These are phyloP conservation scores for Quambalaria eucalypti DNA, from an alignment of 1,284 basidiomycete species.

Conservation along the genomic window DNA sequence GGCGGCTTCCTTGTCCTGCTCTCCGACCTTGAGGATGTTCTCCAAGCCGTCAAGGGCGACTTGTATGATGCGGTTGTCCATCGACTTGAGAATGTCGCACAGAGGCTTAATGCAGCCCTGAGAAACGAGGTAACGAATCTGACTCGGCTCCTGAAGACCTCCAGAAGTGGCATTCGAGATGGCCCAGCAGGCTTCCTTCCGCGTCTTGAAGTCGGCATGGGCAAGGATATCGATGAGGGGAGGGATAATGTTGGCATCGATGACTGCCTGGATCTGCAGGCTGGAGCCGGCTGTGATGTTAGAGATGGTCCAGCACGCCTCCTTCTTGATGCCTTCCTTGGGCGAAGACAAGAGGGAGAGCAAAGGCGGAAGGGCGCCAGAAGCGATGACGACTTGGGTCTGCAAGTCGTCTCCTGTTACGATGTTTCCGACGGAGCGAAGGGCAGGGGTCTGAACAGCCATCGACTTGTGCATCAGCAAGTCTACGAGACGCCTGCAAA, in stretches of 20 bases:
- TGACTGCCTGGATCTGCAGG: slow-evolving; percentile 80
- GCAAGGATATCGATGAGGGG: slow-evolving; percentile 96
- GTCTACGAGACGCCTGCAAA: slow-evolving; percentile 93
- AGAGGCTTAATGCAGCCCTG: slow-evolving; percentile 98
- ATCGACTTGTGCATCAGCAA: slow-evolving; percentile 91
- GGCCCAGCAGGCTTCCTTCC: slow-evolving; percentile 99
- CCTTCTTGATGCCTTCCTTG: slow-evolving; percentile 85
- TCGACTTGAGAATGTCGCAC: slow-evolving; percentile 87
- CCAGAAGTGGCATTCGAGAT: slow-evolving; percentile 98
- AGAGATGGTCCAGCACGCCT: slow-evolving; percentile 99
- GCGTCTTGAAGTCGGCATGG: slow-evolving; percentile 97
- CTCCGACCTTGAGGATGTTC: slow-evolving; percentile 96
- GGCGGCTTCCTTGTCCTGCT: slow-evolving; percentile 78
- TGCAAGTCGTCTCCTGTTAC: slow-evolving; percentile 98
- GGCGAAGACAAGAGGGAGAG: slow-evolving; percentile 84
- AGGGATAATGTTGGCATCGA: slow-evolving; percentile 72
- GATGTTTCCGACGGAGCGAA: slow-evolving; percentile 96
- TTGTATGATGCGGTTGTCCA: slow-evolving; percentile 99
- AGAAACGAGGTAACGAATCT: slow-evolving; percentile 94
- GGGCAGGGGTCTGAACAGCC: slow-evolving; percentile 94
- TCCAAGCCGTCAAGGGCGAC: slow-evolving; percentile 93
- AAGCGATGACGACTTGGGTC: slow-evolving; percentile 95
- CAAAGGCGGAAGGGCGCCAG: slow-evolving; percentile 85
- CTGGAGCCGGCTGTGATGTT: slow-evolving; percentile 97
- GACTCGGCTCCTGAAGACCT: slow-evolving; percentile 87